Evolutionary conservation across 371 early-diverging fungal species (phyloP).

Genomic region (Sporodiniella umbellata): DNA sequence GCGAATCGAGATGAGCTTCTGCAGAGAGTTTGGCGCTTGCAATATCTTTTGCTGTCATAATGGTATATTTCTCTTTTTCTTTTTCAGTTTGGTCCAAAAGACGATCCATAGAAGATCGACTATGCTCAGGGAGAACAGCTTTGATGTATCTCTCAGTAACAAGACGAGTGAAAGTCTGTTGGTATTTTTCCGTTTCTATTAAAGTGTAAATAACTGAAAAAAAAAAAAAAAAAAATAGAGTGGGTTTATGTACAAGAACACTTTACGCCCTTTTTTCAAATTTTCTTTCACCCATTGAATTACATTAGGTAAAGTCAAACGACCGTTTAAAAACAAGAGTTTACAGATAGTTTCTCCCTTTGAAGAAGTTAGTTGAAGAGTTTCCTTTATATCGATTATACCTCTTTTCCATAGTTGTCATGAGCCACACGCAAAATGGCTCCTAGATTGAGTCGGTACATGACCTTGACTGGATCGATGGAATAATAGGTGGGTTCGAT

Average conservation of each 20-base stretch:
- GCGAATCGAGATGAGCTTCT: slow-evolving; percentile 52
- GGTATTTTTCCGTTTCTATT: slow-evolving; percentile 36
- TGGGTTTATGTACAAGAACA: not conserved
- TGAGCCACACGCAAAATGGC: slow-evolving; percentile 56
- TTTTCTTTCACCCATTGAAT: slow-evolving; percentile 28
- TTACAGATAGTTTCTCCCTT: slow-evolving; percentile 31
- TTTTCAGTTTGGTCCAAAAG: slow-evolving; percentile 61
- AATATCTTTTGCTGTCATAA: slow-evolving; percentile 67
- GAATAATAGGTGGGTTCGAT: slow-evolving; percentile 68
- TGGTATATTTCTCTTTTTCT: slow-evolving; percentile 55
- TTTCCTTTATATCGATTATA: not conserved
- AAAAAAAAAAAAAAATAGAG: not conserved
- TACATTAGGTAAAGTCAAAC: slow-evolving; percentile 26
- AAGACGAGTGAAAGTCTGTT: slow-evolving; percentile 49
- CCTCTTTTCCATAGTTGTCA: slow-evolving; percentile 68
- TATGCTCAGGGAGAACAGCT: slow-evolving; percentile 63
- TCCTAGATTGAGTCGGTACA: slow-evolving; percentile 68
- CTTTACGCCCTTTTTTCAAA: slow-evolving; percentile 31
- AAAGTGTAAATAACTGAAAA: not conserved
- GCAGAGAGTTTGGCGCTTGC: slow-evolving; percentile 49
- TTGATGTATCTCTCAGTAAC: slow-evolving; percentile 59
- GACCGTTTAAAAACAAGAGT: slow-evolving; percentile 31
- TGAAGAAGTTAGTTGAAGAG: no score
- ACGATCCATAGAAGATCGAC: slow-evolving; percentile 60
- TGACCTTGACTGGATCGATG: slow-evolving; percentile 46